Percentiles rank a stretch among this genome's conserved stretches.
These are phyloP conservation scores for Cicer cuneatum DNA, from an alignment of 306 rosid species.

Conservation along the genomic window DNA sequence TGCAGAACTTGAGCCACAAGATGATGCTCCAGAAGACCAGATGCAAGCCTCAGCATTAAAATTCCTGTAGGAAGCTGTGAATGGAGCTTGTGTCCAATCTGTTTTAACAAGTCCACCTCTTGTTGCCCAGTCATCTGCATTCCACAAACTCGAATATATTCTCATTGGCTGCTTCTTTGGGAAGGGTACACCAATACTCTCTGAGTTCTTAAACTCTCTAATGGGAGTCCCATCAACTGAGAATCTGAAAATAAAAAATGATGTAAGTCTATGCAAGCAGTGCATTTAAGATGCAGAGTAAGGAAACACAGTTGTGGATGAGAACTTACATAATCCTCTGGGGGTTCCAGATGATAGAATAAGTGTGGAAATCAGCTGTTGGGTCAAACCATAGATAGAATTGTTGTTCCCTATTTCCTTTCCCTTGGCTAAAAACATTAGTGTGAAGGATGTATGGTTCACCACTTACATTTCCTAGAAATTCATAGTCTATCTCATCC, in stretches of 20 bases:
- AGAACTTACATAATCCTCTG: constrained; percentile 56
- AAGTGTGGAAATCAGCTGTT: constrained; percentile 73
- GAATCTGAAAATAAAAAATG: constrained; percentile 52
- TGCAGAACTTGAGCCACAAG: constrained; percentile 50
- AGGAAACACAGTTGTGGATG: constrained; percentile 2
- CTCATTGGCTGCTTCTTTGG: constrained; percentile 76
- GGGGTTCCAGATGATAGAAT: constrained; percentile 74
- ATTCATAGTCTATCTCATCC: constrained; percentile 85
- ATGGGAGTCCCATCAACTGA: constrained; percentile 77
- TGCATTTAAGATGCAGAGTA: neutral
- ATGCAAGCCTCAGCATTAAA: constrained; percentile 65
- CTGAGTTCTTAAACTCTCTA: constrained; percentile 75
- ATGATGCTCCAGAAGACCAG: constrained; percentile 60
- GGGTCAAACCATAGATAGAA: constrained; percentile 85
- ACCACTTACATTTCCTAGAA: constrained; percentile 71
- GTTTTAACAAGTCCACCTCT: constrained; percentile 80
- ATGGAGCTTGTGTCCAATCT: constrained; percentile 76
- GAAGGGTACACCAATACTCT: constrained; percentile 62
- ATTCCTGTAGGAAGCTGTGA: constrained; percentile 68
- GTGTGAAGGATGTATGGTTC: constrained; percentile 80
- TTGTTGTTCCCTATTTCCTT: constrained; percentile 80
- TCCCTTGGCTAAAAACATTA: constrained; percentile 72
- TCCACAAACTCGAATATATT: constrained; percentile 73
- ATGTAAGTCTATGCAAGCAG: constrained; percentile 13
- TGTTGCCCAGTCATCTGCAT: constrained; percentile 87